phyloP scores from a whole-genome alignment of 148 eudicot genomes.

The Agrostemma githago region DNA sequence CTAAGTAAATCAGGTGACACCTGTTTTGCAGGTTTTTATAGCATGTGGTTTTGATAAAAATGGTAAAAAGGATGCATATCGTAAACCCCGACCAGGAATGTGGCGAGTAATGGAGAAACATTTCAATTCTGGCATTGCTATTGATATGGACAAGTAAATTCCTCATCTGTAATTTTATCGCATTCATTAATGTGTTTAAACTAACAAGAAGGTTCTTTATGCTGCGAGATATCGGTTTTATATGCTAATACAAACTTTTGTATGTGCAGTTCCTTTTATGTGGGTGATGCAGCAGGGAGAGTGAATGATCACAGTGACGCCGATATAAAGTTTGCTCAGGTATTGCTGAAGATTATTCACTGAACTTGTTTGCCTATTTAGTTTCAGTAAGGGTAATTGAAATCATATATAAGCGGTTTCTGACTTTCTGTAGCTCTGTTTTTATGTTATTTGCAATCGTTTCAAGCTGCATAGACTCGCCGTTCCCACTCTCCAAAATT shows the following conservation, averaged over 20 bases:
- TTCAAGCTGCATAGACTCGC: neutral
- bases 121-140: slow-evolving; percentile 77
- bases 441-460: neutral
- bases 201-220: neutral
- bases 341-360: slow-evolving; percentile 18
- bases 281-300: slow-evolving; percentile 98
- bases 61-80: slow-evolving; percentile 52
- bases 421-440: neutral
- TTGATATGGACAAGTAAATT: slow-evolving; percentile 78
- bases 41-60: slow-evolving; percentile 76
- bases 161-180: slow-evolving; percentile 5
- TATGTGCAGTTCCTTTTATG: slow-evolving; percentile 79
- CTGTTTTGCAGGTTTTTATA: slow-evolving; percentile 64
- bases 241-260: slow-evolving; percentile 12
- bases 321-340: slow-evolving; percentile 87
- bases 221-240: neutral
- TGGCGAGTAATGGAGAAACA: slow-evolving; percentile 81
- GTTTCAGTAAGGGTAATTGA: neutral
- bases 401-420: neutral
- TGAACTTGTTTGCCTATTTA: neutral
- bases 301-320: slow-evolving; percentile 74
- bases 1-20: neutral
- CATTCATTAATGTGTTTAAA: neutral
- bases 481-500: neutral
- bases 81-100: slow-evolving; percentile 92